Percentiles rank a stretch among this genome's conserved stretches.
phyloP scores from a whole-genome alignment of 371 early-diverging fungal species.

The Nosema granulosis region DNA sequence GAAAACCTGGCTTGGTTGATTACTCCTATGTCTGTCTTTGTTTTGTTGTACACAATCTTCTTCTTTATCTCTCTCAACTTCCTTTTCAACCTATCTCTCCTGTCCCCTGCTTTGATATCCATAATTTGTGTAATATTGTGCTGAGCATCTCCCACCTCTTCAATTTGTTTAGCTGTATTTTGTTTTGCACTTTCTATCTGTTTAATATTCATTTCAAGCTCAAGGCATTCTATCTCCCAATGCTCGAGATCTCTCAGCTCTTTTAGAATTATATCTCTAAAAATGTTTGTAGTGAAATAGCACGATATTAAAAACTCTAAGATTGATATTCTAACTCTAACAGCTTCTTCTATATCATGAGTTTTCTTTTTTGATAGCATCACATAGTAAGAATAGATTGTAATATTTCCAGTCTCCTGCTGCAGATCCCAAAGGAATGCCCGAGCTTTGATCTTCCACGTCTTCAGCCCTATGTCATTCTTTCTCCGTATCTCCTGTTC shows the following conservation, averaged over 20 bases:
- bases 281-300: conserved; percentile 13
- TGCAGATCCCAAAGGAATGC: background rate
- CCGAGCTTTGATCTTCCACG: conserved; percentile 8
- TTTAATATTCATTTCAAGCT: background rate
- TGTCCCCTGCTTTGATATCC: background rate
- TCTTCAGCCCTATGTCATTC: conserved; percentile 6
- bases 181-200: background rate
- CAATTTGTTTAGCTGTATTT: no score
- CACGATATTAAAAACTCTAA: conserved; percentile 8
- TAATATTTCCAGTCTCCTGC: background rate
- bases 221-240: background rate
- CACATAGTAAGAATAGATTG: background rate
- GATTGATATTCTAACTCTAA: background rate
- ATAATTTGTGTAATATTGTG: no score
- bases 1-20: background rate
- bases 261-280: conserved; percentile 1
- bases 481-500: background rate
- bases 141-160: background rate
- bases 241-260: background rate
- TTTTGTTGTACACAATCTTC: background rate
- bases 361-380: conserved; percentile 8
- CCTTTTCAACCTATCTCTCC: background rate
- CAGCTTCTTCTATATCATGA: background rate
- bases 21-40: background rate
- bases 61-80: background rate